Evolutionary conservation across 1,284 basidiomycete genomes (phyloP).

Genomic region (Pseudozyma flocculosa): DNA sequence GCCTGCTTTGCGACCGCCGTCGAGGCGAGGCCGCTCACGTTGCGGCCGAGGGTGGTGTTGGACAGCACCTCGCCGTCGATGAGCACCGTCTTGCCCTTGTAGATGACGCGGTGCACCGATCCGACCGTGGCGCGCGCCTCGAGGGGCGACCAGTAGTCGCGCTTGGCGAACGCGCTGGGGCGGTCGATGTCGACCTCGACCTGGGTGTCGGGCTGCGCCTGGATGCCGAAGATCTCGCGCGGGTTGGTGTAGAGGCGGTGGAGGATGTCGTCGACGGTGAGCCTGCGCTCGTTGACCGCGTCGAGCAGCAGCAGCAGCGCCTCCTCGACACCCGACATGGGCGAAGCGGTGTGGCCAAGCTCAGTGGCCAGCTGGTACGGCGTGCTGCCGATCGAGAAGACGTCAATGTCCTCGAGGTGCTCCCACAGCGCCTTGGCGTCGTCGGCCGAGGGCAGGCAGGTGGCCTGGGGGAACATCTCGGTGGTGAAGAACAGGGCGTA

Average conservation of each 20-base stretch:
- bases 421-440: constrained; percentile 88
- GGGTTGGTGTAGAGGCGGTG: constrained; percentile 86
- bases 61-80: constrained; percentile 78
- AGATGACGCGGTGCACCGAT: constrained; percentile 82
- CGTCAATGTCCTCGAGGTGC: constrained; percentile 80
- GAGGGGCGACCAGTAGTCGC: constrained; percentile 79
- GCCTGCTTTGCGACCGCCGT: constrained; percentile 15
- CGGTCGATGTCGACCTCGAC: constrained; percentile 92
- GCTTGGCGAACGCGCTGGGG: constrained; percentile 65
- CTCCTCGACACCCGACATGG: constrained; percentile 83
- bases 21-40: constrained; percentile 71
- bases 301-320: constrained; percentile 82
- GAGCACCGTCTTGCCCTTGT: constrained; percentile 87
- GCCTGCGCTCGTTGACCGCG: constrained; percentile 76
- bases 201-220: constrained; percentile 70
- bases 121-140: constrained; percentile 70
- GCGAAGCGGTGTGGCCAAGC: constrained; percentile 68
- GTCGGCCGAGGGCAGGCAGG: constrained; percentile 71
- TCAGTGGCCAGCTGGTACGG: constrained; percentile 78
- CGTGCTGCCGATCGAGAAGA: constrained; percentile 82
- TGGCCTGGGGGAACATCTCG: constrained; percentile 65
- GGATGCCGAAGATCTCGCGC: constrained; percentile 83
- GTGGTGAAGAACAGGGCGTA: constrained; percentile 88
- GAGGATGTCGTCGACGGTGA: constrained; percentile 81
- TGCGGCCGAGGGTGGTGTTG: constrained; percentile 69